Conservation (phyloP, 129 eudicot species). For the Flaveria brownii region DNA sequence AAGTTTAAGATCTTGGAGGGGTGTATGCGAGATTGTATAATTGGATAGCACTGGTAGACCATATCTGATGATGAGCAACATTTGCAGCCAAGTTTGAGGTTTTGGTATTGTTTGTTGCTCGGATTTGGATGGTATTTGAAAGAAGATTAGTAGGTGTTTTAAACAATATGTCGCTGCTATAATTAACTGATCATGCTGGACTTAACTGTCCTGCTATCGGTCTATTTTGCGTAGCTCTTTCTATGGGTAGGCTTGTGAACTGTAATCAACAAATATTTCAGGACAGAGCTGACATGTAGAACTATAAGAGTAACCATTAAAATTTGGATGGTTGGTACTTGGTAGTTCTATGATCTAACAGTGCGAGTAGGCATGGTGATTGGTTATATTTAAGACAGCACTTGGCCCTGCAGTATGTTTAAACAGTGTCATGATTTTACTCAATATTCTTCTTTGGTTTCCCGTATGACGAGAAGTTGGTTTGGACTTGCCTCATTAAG, state of each 20-base stretch:
- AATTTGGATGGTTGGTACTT: neutral
- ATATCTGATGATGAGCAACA: neutral
- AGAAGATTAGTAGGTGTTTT: neutral
- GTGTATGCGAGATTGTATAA: neutral
- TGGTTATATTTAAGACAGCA: neutral
- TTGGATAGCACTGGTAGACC: neutral
- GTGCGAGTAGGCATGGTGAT: neutral
- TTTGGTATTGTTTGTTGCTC: slow-evolving; percentile 16
- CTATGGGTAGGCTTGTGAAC: neutral
- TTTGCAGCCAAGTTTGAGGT: neutral
- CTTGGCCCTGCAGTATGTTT: too few relatives aligned
- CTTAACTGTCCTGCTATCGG: too few relatives aligned
- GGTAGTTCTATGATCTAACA: neutral
- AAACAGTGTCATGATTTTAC: neutral
- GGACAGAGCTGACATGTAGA: neutral
- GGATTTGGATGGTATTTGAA: neutral
- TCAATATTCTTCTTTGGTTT: too few relatives aligned
- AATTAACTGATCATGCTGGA: too few relatives aligned
- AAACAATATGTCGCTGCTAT: neutral
- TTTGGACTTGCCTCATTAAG: neutral
- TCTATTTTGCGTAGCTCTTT: neutral
- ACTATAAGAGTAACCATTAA: neutral
- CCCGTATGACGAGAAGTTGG: too few relatives aligned
- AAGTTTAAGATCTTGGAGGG: slow-evolving; percentile 3
- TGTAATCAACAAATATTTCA: neutral